Evolutionary conservation across 495 filamentous ascomycete genomes (phyloP), one percentile per base, ranked within the genome.

Genomic region (Talaromyces ruber): DNA sequence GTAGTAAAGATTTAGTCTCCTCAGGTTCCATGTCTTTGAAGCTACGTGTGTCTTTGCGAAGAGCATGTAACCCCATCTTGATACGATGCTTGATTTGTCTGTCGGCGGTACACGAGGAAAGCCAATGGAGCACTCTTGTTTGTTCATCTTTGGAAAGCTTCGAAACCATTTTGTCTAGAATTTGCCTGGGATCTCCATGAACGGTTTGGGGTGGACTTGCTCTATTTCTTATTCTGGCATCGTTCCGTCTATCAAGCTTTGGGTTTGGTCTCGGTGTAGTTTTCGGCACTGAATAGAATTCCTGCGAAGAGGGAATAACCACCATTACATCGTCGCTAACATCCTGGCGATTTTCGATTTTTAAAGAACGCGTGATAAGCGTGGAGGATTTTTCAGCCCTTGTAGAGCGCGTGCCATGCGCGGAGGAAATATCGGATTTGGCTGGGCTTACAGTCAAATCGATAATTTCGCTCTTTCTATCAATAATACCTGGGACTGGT

Each of bases 381-480:
- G 16, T 60, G 2, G 22, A 29, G n/a, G 57, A 26, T n/a, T n/a
- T n/a, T n/a, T n/a, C n/a, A n/a, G n/a, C n/a, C n/a, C n/a, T n/a
- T 7, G 74, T 53, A 25, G 69, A 70, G 16, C 70, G 68, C 0
- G 69, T 75, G 34, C 66, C 67, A 21, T 71, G 64, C 18, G 16
- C 58, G 2, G 22, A 29, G n/a, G 57, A 26, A 32, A 71, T 50
- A 7, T 71, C 68, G 25, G 71, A 72, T 9, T 45, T 54, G 18
- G 67, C 63, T 25, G 70, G 66, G 9, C 71, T 69, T 22, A 32
- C 53, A 6, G 73, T 74, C 24, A 77, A 66, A 67, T 77, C 74
- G 61, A 75, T 68, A 16, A 63, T 39, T 8, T 66, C 63, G 21
- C 54, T 22, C 34, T 64, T 52, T 64, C 32, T 30, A 25, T 25